Base-by-base conservation (phyloP, 345 rosid species). In the Atalantia buxifolia region DNA sequence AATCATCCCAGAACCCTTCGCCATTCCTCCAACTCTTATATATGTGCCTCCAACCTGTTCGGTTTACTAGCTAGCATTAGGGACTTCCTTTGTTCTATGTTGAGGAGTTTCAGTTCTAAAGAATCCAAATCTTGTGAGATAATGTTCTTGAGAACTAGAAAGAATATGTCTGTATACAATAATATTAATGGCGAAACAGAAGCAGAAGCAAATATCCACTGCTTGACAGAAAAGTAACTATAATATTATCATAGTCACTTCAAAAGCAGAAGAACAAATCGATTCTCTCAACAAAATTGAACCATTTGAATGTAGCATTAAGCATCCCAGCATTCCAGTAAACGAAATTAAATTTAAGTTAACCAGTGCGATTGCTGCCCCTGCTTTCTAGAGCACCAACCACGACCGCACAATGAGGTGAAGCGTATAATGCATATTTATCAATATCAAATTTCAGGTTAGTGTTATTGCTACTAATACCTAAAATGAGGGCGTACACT, bases 1-100 rank as follows among this genome's bases (percentile, higher is more conserved):
- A 79, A 96, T 94, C 99, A 96, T 96, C 65, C 99, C 98, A 33
- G 98, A 96, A 82, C 99, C 99, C 81, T 94, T 96, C 28, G 97
- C 97, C 92, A 96, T 96, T 80, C 99, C 99, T 7, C 99, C 99
- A 79, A 96, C 83, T 79, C 89, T 82, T 81, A 94, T 76, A 27
- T 69, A 82, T 42, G 85, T 86, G 53, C 89, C 97, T 76, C 98
- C 97, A 66, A 91, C 93, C 99, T 94, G 89, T 63, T 69, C 10
- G 81, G 80, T 64, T 72, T 69, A 84, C 45, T 36, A 81, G 38
- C 66, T 45, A 74, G 25, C 61, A 36, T 59, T 30, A 77, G 25
- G 59, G 57, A 16, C 9, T 13, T 12, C 1, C 13, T 3, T n/a
- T 75, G 70, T 38, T 53, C 67, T 2, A 4, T 12, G 60, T 57